Percentiles rank a stretch among this genome's conserved stretches.
Conservation (phyloP, 306 rosid genomes). For the Vigna reflexopilosa region DNA sequence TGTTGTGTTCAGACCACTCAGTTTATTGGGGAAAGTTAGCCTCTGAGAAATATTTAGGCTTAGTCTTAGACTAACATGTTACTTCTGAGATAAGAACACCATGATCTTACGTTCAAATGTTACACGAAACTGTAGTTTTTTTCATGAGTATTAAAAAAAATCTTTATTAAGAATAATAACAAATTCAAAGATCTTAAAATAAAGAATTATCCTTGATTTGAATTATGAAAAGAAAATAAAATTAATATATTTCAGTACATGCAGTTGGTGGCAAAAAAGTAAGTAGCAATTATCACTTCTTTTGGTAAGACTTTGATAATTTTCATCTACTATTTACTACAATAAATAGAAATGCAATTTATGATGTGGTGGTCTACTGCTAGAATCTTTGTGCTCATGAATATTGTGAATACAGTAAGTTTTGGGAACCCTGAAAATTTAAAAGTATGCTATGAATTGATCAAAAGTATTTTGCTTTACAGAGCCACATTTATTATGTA, state of each 20-base stretch:
- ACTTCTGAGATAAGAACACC: neutral
- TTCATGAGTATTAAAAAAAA: no score
- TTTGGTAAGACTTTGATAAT: constrained; percentile 9
- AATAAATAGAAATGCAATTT: constrained; percentile 6
- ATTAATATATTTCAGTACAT: neutral
- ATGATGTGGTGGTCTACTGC: constrained; percentile 11
- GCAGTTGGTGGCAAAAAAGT: neutral
- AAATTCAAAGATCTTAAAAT: no score
- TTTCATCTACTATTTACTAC: constrained; percentile 8
- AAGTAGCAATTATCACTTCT: neutral
- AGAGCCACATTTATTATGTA: no score
- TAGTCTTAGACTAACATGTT: constrained; percentile 5
- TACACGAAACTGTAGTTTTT: no score
- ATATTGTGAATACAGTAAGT: neutral
- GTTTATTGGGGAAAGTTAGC: neutral
- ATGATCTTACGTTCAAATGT: neutral
- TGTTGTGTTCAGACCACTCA: neutral
- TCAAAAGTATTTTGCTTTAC: neutral
- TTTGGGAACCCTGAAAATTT: neutral
- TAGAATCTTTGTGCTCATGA: constrained; percentile 19
- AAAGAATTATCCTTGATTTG: no score
- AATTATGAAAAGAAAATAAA: no score
- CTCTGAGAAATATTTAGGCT: neutral
- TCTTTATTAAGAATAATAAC: no score
- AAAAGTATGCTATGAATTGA: neutral